phyloP scores from a whole-genome alignment of 2,329 filamentous ascomycete species.

The Fusarium tuaranense region DNA sequence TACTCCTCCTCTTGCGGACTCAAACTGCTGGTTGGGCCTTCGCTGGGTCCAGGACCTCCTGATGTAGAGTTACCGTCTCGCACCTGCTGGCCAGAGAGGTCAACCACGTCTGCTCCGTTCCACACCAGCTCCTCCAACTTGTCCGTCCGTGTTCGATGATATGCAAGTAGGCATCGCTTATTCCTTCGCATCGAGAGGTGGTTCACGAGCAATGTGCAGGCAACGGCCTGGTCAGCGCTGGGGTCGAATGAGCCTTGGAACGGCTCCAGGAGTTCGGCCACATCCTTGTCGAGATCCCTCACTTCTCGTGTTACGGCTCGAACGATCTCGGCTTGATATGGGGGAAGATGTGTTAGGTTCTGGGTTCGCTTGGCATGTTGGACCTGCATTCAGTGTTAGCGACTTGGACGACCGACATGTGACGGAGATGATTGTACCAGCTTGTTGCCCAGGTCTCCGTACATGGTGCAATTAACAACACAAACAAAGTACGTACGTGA shows the following conservation, averaged over 20 bases:
- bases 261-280: conserved; percentile 80
- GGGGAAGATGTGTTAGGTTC: conserved; percentile 84
- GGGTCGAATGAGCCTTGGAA: conserved; percentile 90
- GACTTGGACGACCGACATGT: background rate
- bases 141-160: conserved; percentile 89
- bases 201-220: conserved; percentile 90
- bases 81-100: conserved; percentile 71
- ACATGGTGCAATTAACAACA: conserved; percentile 66
- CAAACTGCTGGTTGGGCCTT: conserved; percentile 76
- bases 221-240: conserved; percentile 82
- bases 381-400: conserved; percentile 66
- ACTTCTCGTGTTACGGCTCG: conserved; percentile 91
- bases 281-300: conserved; percentile 90
- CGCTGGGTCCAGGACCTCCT: conserved; percentile 53
- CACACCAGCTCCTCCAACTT: conserved; percentile 95
- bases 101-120: conserved; percentile 86
- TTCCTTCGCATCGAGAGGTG: conserved; percentile 96
- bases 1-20: conserved; percentile 98
- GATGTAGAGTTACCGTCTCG: conserved; percentile 50
- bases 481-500: conserved; percentile 6
- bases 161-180: conserved; percentile 94
- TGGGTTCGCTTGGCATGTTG: conserved; percentile 96
- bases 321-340: conserved; percentile 93
- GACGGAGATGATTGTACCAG: conserved; percentile 64
- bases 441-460: conserved; percentile 89